phyloP scores from a whole-genome alignment of 164 flowering plant genomes.

The Euptelea pleiosperma region DNA sequence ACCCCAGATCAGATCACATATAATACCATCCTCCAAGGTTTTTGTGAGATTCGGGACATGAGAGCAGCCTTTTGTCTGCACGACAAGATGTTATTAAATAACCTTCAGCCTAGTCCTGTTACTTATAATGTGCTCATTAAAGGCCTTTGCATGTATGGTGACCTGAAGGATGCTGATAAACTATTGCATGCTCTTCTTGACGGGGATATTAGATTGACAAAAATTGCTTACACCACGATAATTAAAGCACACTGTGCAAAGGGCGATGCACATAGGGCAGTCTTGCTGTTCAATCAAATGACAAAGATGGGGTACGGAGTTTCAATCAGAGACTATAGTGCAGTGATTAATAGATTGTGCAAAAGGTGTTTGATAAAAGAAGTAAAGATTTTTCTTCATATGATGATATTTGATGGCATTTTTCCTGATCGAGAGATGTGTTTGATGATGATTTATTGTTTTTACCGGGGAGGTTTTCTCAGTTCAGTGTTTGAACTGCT shows the following conservation, averaged over 20 bases:
- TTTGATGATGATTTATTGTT: slow-evolving; percentile 35
- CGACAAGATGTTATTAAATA: slow-evolving; percentile 41
- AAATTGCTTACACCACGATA: slow-evolving; percentile 55
- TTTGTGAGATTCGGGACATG: slow-evolving; percentile 45
- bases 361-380: slow-evolving; percentile 42
- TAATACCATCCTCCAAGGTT: slow-evolving; percentile 63
- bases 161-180: slow-evolving; percentile 44
- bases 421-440: slow-evolving; percentile 51
- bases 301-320: slow-evolving; percentile 47
- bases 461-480: slow-evolving; percentile 25
- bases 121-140: slow-evolving; percentile 68
- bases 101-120: slow-evolving; percentile 52
- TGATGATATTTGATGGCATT: slow-evolving; percentile 50
- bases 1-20: slow-evolving; percentile 60
- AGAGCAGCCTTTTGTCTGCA: slow-evolving; percentile 38
- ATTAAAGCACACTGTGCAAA: slow-evolving; percentile 76
- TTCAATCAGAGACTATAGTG: slow-evolving; percentile 61
- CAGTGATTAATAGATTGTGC: slow-evolving; percentile 74
- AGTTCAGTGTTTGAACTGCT: slow-evolving; percentile 30
- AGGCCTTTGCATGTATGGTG: slow-evolving; percentile 57
- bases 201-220: slow-evolving; percentile 35
- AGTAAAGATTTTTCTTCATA: slow-evolving; percentile 42
- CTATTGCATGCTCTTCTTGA: slow-evolving; percentile 34
- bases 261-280: slow-evolving; percentile 48
- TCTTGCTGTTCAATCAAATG: slow-evolving; percentile 49